phyloP scores from a whole-genome alignment of 306 rosid species.

The Astragalus membranaceus region DNA sequence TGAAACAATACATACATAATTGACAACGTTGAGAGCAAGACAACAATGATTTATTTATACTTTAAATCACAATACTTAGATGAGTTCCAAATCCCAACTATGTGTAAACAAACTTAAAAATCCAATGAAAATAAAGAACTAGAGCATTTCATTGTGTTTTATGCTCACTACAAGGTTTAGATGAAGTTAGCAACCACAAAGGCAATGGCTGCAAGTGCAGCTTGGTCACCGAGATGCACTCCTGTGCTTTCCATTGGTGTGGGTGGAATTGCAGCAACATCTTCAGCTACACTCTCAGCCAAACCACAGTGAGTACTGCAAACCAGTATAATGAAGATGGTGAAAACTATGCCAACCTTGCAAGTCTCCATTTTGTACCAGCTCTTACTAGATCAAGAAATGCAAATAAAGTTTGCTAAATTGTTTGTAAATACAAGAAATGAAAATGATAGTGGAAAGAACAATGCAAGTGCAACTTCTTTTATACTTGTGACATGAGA shows the following conservation, averaged over 20 bases:
- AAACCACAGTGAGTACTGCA: slow-evolving; percentile 15
- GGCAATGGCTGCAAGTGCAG: slow-evolving; percentile 32
- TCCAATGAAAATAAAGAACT: slow-evolving; percentile 8
- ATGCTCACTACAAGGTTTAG: slow-evolving; percentile 14
- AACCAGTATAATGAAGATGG: slow-evolving; percentile 35
- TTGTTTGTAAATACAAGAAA: background rate
- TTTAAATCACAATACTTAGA: background rate
- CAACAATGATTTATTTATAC: slow-evolving; percentile 10
- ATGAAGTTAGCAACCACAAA: slow-evolving; percentile 40
- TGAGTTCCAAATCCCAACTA: background rate
- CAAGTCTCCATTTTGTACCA: slow-evolving; percentile 23
- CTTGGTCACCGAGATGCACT: slow-evolving; percentile 20
- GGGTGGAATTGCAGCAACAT: slow-evolving; percentile 55
- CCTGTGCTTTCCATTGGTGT: slow-evolving; percentile 61
- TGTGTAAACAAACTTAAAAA: background rate
- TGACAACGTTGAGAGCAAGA: slow-evolving; percentile 2
- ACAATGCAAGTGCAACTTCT: background rate
- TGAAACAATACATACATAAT: slow-evolving; percentile 8
- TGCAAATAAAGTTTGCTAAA: background rate
- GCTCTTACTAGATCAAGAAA: slow-evolving; percentile 1
- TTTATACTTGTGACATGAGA: slow-evolving; percentile 27
- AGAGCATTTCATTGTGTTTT: background rate
- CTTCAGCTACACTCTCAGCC: slow-evolving; percentile 33
- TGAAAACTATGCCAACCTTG: slow-evolving; percentile 29
- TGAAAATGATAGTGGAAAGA: slow-evolving; percentile 14